Conservation (phyloP, 495 filamentous ascomycete genomes). For the Jackrogersella minutella region DNA sequence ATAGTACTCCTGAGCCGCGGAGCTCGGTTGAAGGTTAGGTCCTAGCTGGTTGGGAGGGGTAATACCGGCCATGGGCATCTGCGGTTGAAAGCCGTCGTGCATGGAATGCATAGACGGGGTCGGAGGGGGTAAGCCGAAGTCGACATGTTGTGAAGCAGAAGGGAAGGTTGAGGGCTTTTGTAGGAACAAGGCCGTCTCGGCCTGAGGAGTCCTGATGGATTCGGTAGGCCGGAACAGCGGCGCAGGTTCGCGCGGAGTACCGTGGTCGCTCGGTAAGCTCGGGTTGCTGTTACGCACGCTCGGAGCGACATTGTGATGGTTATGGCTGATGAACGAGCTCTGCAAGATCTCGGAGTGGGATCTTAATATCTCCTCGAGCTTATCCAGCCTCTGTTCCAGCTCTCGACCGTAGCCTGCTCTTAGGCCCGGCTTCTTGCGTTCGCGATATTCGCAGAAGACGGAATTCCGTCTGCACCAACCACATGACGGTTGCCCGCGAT, state of each 20-base stretch:
- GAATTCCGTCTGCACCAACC: conserved; percentile 87
- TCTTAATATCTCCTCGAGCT: conserved; percentile 60
- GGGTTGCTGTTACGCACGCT: conserved; percentile 54
- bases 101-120: conserved; percentile 42
- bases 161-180: conserved; percentile 62
- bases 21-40: conserved; percentile 37
- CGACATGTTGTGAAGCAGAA: conserved; percentile 40
- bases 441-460: conserved; percentile 81
- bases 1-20: conserved; percentile 57
- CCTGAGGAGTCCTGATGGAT: conserved; percentile 59
- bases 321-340: conserved; percentile 44
- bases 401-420: conserved; percentile 88
- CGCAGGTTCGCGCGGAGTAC: conserved; percentile 54
- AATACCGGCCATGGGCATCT: conserved; percentile 48
- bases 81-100: conserved; percentile 46
- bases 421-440: conserved; percentile 84
- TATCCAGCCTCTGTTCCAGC: conserved; percentile 79
- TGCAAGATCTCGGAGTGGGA: conserved; percentile 59
- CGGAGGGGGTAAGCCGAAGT: conserved; percentile 47
- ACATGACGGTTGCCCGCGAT: conserved; percentile 83
- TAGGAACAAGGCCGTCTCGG: conserved; percentile 69
- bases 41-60: conserved; percentile 49
- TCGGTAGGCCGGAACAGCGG: conserved; percentile 52
- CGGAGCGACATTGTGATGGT: conserved; percentile 57
- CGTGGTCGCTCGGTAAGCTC: conserved; percentile 56